Evolutionary conservation across 805 yeast genomes (phyloP), one percentile per base, ranked within the genome.

Genomic region (Lachancea fermentati): DNA sequence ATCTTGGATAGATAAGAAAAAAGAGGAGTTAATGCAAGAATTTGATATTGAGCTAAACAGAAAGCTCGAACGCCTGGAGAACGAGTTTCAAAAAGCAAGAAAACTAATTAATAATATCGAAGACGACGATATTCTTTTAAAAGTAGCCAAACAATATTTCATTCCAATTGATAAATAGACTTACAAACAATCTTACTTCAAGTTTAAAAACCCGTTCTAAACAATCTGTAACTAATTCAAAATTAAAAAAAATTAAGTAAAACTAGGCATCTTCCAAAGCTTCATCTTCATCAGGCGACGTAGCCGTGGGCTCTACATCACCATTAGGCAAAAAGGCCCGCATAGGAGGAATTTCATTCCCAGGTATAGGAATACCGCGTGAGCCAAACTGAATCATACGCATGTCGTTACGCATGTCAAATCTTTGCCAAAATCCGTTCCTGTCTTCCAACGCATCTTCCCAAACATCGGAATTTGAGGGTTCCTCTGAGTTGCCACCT

Each of bases 1-100:
- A 36, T 75, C 82, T 44, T 87, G 95, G 95, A 61, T 84, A 4
- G 56, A 66, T 25, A 66, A 66, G 19, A 71, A 72, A 19, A 67
- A 78, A 26, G 65, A 68, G 4, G 62, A 57, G 24, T 69, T 83
- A 67, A 58, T 79, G 15, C 52, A 61, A 13, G 65, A 66, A 12
- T 74, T 79, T 49, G 69, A 66, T 32, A 54, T 49, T 1, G 79
- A 79, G 42, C 71, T 75, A 31, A 65, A 68, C 19, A 56, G 66
- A 22, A 86, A 87, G 3, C 50, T 82, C 14, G 52, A 60, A 14
- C 48, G 55, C 8, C 50, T 78, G 12, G 66, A 62, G 43, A 47
- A 42, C n/a, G 40, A 51, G 14, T 57, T 57, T 41, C 37, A 45
- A 16, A 39, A 37, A 5, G 34, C 42, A 2, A 49, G 33, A 30